Base-by-base conservation (phyloP, 495 filamentous ascomycete species). In the Penicillium pancosmium region DNA sequence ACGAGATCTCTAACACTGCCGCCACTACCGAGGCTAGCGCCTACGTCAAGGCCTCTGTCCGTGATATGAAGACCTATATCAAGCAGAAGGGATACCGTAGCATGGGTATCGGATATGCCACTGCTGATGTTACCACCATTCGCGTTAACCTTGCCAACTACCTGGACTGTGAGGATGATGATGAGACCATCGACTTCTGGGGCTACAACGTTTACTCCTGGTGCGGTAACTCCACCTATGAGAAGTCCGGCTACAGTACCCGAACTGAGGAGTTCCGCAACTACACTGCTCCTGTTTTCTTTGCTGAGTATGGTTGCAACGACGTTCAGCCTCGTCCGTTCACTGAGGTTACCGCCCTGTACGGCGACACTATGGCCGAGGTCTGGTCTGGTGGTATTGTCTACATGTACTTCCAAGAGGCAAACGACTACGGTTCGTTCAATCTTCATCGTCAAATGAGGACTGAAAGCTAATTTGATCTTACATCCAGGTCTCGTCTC, bases 171-270 rank as follows among this genome's bases (percentile, higher is more conserved):
- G 90, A 89, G 52, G 71, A 83, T 34, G 55, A 77, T 31, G 75
- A 76, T 0, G 78, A 83, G 12, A 77, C 85, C 41, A 93, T 97
- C 60, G 93, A 98, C 73, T 97, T 92, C 81, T 97, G 91, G 91
- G 94, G 94, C 52, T 97, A 97, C 84, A 98, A 98, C 77, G 93
- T 97, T 79, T 98, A 98, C 78, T 93, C 90, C 38, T 98, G 94
- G 94, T 98, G 94, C 69, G 94, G 94, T 50, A 68, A 91, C 50
- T 93, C 88, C 57, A 83, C 80, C 55, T 93, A 88, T 69, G 64
- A 76, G 48, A 62, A 74, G 16, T 97, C 93, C 0, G 89, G 91
- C 15, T 98, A 91, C 74, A 79, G 89, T 62, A 82, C 80, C 25
- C 86, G 92, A 65, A 92, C 91, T 38, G 74, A 87, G 40, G 91